Base-by-base conservation (phyloP, 345 rosid genomes). In the Citrus maxima region DNA sequence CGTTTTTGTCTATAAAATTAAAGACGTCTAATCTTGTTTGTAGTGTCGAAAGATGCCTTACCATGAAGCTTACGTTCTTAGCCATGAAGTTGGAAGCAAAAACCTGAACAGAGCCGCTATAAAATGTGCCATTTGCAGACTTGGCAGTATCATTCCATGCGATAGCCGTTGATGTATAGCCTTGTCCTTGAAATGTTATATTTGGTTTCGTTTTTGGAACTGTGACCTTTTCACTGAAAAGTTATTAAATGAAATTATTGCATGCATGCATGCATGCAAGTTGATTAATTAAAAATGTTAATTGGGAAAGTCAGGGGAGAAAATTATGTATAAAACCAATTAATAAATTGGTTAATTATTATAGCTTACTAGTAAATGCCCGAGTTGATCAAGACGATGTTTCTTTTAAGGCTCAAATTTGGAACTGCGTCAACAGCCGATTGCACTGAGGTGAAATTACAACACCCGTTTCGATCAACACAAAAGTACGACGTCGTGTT, bases 1-100 rank as follows among this genome's bases (percentile, higher is more conserved):
- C 51, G 14, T 0, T 3, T 2, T 42, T 12, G 14, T 42, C 16
- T 46, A 46, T 0, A 46, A 46, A 13, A 3, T 46, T 46, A 13
- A 13, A 46, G 51, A 46, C 22, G 21, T 51, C 58, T 1, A 54
- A 54, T 54, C 58, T 54, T 54, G 58, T 54, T 19, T 18, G 21
- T 54, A 54, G 58, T 18, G 2, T 54, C 1, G 22, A 54, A 28
- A n/a, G 10, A 54, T 67, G 21, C 69, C 82, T 84, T 54, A 95
- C 98, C 98, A 95, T 92, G 88, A 95, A 95, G 85, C 98, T 93
- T 56, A 95, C 89, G 84, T 92, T 92, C 79, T 88, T 91, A 42
- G 98, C 98, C 32, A 93, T 67, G 40, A 95, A 93, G 80, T 89
- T 92, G 83, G 83, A 71, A 9, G 97, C 80, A 76, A 95, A 95